Base-by-base conservation (phyloP, 352 stramenopile genomes). In the Chrysophaeum taylorii region DNA sequence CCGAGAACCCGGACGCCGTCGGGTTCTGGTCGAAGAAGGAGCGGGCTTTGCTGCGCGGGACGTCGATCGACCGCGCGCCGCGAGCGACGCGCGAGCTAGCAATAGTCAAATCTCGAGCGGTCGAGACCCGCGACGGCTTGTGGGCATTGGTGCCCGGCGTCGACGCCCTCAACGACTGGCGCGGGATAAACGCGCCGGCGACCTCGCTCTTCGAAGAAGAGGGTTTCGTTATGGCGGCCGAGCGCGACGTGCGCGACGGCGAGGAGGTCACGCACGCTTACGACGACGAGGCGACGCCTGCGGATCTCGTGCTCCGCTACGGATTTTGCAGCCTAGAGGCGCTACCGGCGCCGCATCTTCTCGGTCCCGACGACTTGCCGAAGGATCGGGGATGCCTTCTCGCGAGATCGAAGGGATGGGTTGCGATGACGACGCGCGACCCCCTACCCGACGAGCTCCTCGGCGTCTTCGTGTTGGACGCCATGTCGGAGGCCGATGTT, bases 211-310 rank as follows among this genome's bases (percentile, higher is more conserved):
- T 18, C 45, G 45, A 27, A 5, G 45, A 57, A 27, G 9, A 12
- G 45, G 23, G 45, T 5, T 25, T 57, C 12, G 45, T 57, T 5
- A 57, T 57, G 45, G 9, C 12, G 18, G 45, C 45, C 12, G 45
- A 57, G 45, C 45, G 45, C 7, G 23, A 57, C 9, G 23, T 57
- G 18, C 18, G 18, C 9, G 45, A 12, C 12, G 45, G 45, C 45
- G 45, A 57, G 9, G 45, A 57, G 45, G 45, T 57, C 45, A 25
- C 45, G 45, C 45, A 57, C 45, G n/a, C 18, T 25, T 57, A 57
- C 45, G 45, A 57, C 45, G 12, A 27, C 12, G 45, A 12, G 9
- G 9, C 12, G 18, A 57, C 45, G 45, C 18, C 12, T 18, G 45
- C 45, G 12, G 18, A 57, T 18, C 5, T 57, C 9, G 18, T 57